Evolutionary conservation across 345 rosid species (phyloP).

Genomic region (rapeseed (Brassica napus)): DNA sequence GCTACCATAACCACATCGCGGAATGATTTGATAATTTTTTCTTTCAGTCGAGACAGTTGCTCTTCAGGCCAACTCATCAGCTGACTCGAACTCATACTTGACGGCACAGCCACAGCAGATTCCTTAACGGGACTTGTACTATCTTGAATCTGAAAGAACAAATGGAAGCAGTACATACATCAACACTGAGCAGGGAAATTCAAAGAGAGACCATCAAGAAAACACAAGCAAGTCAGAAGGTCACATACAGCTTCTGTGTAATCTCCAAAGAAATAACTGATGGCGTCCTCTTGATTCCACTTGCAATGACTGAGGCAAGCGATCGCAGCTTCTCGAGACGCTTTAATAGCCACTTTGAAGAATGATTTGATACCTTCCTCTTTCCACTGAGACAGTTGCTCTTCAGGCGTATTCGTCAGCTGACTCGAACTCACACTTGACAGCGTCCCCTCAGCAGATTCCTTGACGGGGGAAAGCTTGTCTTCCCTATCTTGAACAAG

Average conservation of each 20-base stretch:
- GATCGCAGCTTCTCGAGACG: background rate
- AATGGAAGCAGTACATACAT: background rate
- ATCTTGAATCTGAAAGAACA: constrained; percentile 2
- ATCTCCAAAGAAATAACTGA: background rate
- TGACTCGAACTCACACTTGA: background rate
- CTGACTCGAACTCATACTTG: background rate
- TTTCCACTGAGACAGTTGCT: background rate
- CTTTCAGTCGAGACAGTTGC: background rate
- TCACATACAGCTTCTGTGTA: background rate
- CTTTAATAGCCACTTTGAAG: background rate
- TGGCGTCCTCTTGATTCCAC: background rate
- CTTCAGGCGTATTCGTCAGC: background rate
- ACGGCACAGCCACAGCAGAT: background rate
- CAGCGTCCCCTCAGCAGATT: background rate
- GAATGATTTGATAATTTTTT: background rate
- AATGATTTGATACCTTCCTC: background rate
- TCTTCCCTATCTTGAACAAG: background rate
- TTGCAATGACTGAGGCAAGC: background rate
- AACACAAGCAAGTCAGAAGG: background rate
- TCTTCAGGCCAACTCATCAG: background rate
- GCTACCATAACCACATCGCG: background rate
- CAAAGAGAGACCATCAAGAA: background rate
- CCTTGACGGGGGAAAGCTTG: background rate
- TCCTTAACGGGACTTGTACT: background rate
- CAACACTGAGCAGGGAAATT: background rate